Evolutionary conservation across 78 protist genomes (phyloP), one percentile per base, ranked within the genome.

Genomic region (Isochrysis galbana): DNA sequence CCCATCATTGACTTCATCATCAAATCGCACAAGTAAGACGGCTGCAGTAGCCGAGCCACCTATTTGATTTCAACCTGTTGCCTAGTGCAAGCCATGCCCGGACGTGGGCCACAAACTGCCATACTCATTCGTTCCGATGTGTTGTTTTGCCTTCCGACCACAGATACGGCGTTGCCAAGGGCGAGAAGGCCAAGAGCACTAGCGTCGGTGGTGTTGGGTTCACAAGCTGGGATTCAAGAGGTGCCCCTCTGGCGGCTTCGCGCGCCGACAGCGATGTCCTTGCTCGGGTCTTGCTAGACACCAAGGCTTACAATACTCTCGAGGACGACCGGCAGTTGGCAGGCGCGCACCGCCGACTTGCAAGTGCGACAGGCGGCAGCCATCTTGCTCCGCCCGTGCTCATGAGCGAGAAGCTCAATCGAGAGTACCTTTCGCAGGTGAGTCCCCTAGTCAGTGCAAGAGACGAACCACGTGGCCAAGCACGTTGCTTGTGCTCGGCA

Each of bases 1-100:
- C 87, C 87, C 23, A 78, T 78, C 87, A 78, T 78, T 48, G 87
- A 78, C 87, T 78, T 42, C 87, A 78, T 78, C 87, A 78, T 78
- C 87, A 78, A 78, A 34, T 21, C 47, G 51, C 87, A 42, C 87
- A 78, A 78, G 87, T 42, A 25, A 10, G 11, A 14, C 32, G 14
- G 36, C 39, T 19, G 45, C 11, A 25, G 46, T 2, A 61, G 74
- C 36, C 74, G 5, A 3, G 61, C 61, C 61, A 51, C 7, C 29
- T 14, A 7, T 7, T 51, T 14, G 29, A 51, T 14, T 14, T 7
- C 61, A 7, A 14, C 61, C 61, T 51, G 61, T n/a, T n/a, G n/a
- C n/a, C n/a, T n/a, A n/a, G n/a, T n/a, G n/a, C n/a, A 67, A 54
- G 67, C 67, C 19, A 19, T 19, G 67, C 32, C 67, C 67, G 19